These are phyloP conservation scores for Pleurotus djamor DNA, from an alignment of 768 basidiomycete species.

Conservation along the genomic window DNA sequence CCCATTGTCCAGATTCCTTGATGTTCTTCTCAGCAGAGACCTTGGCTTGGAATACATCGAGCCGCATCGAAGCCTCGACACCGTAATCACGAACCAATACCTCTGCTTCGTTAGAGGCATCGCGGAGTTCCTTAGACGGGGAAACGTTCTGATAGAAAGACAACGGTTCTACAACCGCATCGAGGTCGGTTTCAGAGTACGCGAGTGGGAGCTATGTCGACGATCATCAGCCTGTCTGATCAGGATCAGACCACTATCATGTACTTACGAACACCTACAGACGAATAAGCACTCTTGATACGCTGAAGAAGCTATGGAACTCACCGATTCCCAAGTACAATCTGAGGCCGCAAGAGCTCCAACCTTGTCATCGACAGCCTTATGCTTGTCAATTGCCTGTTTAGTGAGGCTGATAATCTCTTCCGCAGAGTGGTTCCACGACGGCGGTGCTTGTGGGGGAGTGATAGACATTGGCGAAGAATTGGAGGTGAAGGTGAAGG, in stretches of 20 bases:
- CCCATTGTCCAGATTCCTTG: slow-evolving; percentile 58
- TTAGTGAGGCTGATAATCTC: slow-evolving; percentile 58
- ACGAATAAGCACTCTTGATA: neutral
- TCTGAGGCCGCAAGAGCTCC: slow-evolving; percentile 54
- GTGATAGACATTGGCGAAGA: slow-evolving; percentile 38
- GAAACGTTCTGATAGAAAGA: slow-evolving; percentile 85
- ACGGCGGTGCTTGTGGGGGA: slow-evolving; percentile 64
- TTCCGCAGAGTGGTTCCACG: slow-evolving; percentile 65
- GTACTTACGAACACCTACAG: slow-evolving; percentile 70
- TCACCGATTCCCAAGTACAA: slow-evolving; percentile 66
- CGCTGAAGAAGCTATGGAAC: slow-evolving; percentile 14
- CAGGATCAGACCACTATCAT: slow-evolving; percentile 4
- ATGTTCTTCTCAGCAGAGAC: slow-evolving; percentile 68
- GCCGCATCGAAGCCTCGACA: slow-evolving; percentile 78
- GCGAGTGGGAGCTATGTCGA: slow-evolving; percentile 53
- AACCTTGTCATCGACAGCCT: slow-evolving; percentile 53
- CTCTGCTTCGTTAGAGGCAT: slow-evolving; percentile 77
- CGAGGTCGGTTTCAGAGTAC: slow-evolving; percentile 53
- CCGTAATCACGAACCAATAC: slow-evolving; percentile 65
- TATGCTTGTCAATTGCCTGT: slow-evolving; percentile 55
- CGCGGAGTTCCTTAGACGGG: slow-evolving; percentile 69
- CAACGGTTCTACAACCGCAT: slow-evolving; percentile 54
- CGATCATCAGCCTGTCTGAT: neutral
- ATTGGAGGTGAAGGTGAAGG: slow-evolving; percentile 15
- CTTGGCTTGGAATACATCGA: slow-evolving; percentile 79